phyloP scores from a whole-genome alignment of 1,284 basidiomycete species.

The Heterobasidion occidentale region DNA sequence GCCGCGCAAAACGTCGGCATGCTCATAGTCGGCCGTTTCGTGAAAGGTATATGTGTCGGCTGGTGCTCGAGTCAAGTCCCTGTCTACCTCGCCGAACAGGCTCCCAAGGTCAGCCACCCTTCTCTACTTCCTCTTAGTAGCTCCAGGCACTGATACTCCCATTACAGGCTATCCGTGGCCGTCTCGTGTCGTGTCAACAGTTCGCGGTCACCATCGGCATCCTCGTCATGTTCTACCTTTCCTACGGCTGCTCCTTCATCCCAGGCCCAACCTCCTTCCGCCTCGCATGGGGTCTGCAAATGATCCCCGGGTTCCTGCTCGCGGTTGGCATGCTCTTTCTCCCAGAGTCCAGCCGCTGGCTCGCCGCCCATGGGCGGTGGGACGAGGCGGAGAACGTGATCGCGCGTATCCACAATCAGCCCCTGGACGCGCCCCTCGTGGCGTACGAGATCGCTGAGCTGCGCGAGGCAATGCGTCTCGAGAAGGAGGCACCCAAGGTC shows the following conservation, averaged over 20 bases:
- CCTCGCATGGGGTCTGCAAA: slow-evolving; percentile 2
- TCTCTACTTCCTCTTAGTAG: not conserved
- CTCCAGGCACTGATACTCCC: not conserved
- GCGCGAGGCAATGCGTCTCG: slow-evolving; percentile 11
- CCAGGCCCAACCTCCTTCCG: slow-evolving; percentile 1
- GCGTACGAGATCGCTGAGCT: not conserved
- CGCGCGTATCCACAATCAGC: not conserved
- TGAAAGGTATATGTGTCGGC: not conserved
- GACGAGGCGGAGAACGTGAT: slow-evolving; percentile 1
- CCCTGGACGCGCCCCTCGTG: not conserved
- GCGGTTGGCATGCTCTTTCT: slow-evolving; percentile 1
- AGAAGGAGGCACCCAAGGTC: not conserved
- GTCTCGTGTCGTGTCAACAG: slow-evolving; percentile 2
- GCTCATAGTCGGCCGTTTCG: not conserved
- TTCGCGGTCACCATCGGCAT: slow-evolving; percentile 1
- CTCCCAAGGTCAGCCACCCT: not conserved
- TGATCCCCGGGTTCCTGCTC: not conserved
- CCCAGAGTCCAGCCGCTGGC: slow-evolving; percentile 3
- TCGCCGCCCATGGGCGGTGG: not conserved
- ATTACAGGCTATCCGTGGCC: not conserved
- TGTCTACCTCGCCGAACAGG: not conserved
- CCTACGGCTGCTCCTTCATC: slow-evolving; percentile 3
- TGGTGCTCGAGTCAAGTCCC: not conserved
- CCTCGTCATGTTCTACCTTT: slow-evolving; percentile 1
- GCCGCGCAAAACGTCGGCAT: not conserved